Evolutionary conservation across 169 alveolate genomes (phyloP), one percentile per base, ranked within the genome.

Genomic region (Plasmodium reichenowi): DNA sequence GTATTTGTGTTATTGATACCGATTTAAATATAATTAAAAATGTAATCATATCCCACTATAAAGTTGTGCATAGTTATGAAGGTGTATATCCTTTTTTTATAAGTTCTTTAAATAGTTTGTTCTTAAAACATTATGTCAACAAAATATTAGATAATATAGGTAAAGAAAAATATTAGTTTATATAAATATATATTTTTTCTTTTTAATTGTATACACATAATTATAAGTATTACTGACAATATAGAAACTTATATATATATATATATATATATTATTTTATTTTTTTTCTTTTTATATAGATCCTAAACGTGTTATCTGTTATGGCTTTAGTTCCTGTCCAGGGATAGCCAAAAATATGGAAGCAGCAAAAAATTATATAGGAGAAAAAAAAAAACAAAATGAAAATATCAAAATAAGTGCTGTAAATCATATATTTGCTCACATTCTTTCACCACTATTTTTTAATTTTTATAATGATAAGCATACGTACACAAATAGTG

Each of bases 71-170:
- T 54, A 68, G 70, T 15, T 80, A 80, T 68, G 83, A 50, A 60
- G 90, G 90, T 0, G 90, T 80, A n/a, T 80, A 80, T 58, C 90
- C 90, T 10, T 80, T 62, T 68, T 80, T 80, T 20, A 66, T 80
- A 60, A 80, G 90, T 26, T 80, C 90, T 15, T 52, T 80, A 22
- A 80, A 80, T 50, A 60, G 59, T 29, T n/a, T 80, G 20, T 80
- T 80, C 45, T 56, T 80, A 62, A 80, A 80, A 22, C 71, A 43
- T 17, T 80, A 80, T 68, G 85, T 68, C 66, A 63, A 80, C 29
- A 80, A 80, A 48, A 43, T 24, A 6, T 73, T 80, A 9, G 73
- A 80, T 26, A 67, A 68, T 9, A 80, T 80, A 47, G 83, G 90
- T 80, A 63, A 60, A 74, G 32, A 73, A 50, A 50, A 48, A 50